Base-by-base conservation (phyloP, 148 eudicot genomes). In the Dysphania ambrosioides region DNA sequence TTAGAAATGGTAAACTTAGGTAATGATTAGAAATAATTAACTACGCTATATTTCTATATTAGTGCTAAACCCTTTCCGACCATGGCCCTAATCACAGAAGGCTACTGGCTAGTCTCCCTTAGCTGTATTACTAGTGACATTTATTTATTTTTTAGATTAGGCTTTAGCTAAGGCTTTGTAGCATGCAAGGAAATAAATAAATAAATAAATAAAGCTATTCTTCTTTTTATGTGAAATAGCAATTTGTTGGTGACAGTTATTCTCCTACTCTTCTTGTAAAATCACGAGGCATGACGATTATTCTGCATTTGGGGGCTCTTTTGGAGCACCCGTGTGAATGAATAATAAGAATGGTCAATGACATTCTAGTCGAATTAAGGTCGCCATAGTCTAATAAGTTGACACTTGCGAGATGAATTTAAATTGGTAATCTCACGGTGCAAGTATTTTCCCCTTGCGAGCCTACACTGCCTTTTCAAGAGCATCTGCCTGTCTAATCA, bases 161-260 rank as follows among this genome's bases (percentile, higher is more conserved):
- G 58, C 69, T 31, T 41, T n/a, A n/a, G 0, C 53, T 16, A 79
- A 72, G 83, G 77, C 55, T 79, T 79, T 77, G 34, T 82, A 82
- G 85, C 81, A 79, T 82, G 81, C 78, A 74, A 85, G 83, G 71
- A 82, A 79, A 58, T n/a, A n/a, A n/a, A n/a, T n/a, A n/a, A n/a
- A n/a, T n/a, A n/a, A n/a, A n/a, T n/a, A n/a, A n/a, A n/a, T n/a
- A 6, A 26, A 42, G 38, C 61, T 47, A 16, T 32, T 51, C 71
- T 56, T 70, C 24, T 63, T 68, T 55, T 71, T 65, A 35, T 77
- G 68, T 64, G 24, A 34, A 26, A 26, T 32, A 71, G 18, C 0
- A 64, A 44, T 63, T 63, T 32, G 51, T 60, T 42, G 35, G 21
- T 68, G 44, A 31, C 31, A 27, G 23, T 32, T 21, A 3, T 64